phyloP scores from a whole-genome alignment of 345 rosid genomes.

The Hypericum perforatum region DNA sequence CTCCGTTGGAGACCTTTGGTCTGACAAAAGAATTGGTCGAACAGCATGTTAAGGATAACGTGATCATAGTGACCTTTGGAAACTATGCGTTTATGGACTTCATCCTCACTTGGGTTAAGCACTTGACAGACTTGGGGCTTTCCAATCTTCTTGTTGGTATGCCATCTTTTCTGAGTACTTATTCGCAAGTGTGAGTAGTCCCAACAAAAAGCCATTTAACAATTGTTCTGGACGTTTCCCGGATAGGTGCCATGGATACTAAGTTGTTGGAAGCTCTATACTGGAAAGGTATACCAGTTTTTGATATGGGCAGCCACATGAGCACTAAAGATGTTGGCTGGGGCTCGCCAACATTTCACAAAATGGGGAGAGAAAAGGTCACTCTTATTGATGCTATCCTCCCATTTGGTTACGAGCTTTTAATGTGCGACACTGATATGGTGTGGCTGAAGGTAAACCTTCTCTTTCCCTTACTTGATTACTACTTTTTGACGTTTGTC shows the following conservation, averaged over 20 bases:
- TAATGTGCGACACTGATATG: slow-evolving; percentile 99
- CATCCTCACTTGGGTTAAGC: slow-evolving; percentile 91
- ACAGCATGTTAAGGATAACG: slow-evolving; percentile 62
- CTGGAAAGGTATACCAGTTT: slow-evolving; percentile 96
- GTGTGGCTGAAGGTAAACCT: slow-evolving; percentile 85
- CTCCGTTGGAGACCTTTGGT: slow-evolving; percentile 56
- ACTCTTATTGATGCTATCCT: slow-evolving; percentile 75
- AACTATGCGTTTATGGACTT: slow-evolving; percentile 97
- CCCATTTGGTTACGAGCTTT: slow-evolving; percentile 72
- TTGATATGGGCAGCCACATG: slow-evolving; percentile 98
- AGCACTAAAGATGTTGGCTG: slow-evolving; percentile 92
- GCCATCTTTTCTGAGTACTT: slow-evolving; percentile 11
- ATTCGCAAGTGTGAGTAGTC: neutral
- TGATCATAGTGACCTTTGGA: slow-evolving; percentile 79
- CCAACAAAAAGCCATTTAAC: neutral
- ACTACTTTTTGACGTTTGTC: neutral
- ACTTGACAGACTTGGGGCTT: slow-evolving; percentile 73
- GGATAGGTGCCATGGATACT: slow-evolving; percentile 90
- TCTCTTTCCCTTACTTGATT: neutral
- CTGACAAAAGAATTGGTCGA: slow-evolving; percentile 61
- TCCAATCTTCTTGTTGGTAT: slow-evolving; percentile 80
- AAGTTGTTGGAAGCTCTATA: slow-evolving; percentile 83
- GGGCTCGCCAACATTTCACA: slow-evolving; percentile 97
- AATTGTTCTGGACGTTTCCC: neutral
- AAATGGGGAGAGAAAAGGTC: slow-evolving; percentile 99